Conservation (phyloP, 2,329 filamentous ascomycete genomes). For the Lachnellula suecica region DNA sequence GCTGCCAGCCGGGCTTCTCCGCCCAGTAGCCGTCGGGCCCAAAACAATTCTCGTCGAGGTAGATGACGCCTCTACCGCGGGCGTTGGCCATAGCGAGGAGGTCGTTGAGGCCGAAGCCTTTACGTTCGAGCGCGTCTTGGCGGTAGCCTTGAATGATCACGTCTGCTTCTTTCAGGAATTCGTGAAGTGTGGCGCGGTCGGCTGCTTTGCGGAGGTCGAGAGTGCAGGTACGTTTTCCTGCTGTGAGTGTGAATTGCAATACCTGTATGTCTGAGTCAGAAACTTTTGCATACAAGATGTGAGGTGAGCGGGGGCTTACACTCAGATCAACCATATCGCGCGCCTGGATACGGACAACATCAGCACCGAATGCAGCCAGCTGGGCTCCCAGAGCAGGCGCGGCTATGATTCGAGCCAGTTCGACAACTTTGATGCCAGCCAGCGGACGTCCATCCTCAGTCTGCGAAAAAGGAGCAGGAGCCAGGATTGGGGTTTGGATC, state of each 20-base stretch:
- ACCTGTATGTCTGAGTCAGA: conserved; percentile 70
- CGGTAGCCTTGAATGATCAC: conserved; percentile 68
- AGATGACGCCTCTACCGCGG: conserved; percentile 47
- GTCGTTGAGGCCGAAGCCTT: conserved; percentile 59
- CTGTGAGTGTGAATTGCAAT: conserved; percentile 56
- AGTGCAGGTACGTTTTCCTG: conserved; percentile 62
- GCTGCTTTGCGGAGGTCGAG: conserved; percentile 55
- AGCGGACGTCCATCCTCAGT: conserved; percentile 5
- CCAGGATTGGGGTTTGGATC: background rate
- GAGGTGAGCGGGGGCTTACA: conserved; percentile 44
- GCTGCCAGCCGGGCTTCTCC: conserved; percentile 51
- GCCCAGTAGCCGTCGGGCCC: conserved; percentile 45
- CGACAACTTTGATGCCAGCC: conserved; percentile 66
- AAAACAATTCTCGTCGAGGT: conserved; percentile 50
- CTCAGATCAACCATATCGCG: background rate
- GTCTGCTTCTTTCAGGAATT: conserved; percentile 59
- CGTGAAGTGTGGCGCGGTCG: conserved; percentile 56
- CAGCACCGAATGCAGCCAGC: conserved; percentile 69
- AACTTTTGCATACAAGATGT: conserved; percentile 57
- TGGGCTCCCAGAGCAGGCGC: conserved; percentile 67
- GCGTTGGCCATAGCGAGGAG: conserved; percentile 50
- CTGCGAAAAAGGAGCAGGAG: conserved; percentile 2
- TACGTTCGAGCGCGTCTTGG: conserved; percentile 58
- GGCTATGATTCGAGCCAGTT: conserved; percentile 72
- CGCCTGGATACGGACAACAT: conserved; percentile 60